A percentile compares a stretch with the other conserved stretches of the same genome.
Evolutionary conservation across 2,329 filamentous ascomycete species (phyloP).

Genomic region (Pestalotiopsis sp.): DNA sequence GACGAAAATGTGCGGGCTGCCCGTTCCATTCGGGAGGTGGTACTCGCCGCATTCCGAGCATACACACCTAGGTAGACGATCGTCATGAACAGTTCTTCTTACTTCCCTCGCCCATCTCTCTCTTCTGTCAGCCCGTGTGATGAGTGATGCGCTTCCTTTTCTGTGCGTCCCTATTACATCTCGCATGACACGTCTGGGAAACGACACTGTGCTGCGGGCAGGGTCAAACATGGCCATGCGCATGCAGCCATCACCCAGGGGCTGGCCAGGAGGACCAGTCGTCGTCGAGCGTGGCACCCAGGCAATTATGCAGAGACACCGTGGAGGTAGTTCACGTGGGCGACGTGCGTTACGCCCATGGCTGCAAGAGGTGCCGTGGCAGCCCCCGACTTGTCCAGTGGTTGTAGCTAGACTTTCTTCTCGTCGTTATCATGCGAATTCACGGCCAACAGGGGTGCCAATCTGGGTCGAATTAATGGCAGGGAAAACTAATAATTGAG

Average conservation of each 20-base stretch:
- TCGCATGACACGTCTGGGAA: not conserved
- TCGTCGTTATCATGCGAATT: not conserved
- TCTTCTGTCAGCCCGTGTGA: not conserved
- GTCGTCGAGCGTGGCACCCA: not conserved
- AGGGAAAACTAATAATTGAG: not conserved
- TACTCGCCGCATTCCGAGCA: not conserved
- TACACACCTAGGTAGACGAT: not conserved
- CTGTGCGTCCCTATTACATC: not conserved
- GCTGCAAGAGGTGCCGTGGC: constrained; percentile 9
- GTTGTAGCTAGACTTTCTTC: not conserved
- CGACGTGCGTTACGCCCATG: not conserved
- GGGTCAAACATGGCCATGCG: constrained; percentile 10
- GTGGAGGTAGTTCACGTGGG: constrained; percentile 15
- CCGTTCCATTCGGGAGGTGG: not conserved
- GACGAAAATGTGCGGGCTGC: not conserved
- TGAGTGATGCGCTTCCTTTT: not conserved
- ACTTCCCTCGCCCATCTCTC: not conserved
- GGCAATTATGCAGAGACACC: constrained; percentile 13
- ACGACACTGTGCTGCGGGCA: constrained; percentile 6
- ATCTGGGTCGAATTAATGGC: not conserved
- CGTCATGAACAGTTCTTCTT: not conserved
- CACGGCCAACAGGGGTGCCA: not conserved
- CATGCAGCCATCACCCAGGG: constrained; percentile 9
- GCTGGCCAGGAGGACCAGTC: not conserved
- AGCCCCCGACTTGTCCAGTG: constrained; percentile 12